Conservation (phyloP, 495 filamentous ascomycete genomes). For the Hypoxylon fuscum region DNA sequence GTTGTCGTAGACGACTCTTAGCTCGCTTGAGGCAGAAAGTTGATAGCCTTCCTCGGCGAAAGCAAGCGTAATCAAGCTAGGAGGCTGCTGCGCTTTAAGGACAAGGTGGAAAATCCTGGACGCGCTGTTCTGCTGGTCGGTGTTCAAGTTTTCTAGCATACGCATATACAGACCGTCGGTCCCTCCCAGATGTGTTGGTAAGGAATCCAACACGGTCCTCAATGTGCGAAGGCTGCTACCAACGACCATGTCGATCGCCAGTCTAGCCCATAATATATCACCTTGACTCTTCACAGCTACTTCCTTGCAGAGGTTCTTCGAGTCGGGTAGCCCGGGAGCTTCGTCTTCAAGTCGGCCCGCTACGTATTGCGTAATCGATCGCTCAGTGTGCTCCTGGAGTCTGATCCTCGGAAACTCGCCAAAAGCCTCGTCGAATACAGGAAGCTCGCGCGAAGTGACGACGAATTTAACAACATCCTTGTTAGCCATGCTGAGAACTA, state of each 20-base stretch:
- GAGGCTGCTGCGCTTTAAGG: slow-evolving; percentile 43
- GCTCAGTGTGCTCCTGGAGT: slow-evolving; percentile 43
- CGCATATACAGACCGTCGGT: slow-evolving; percentile 46
- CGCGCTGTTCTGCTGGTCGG: slow-evolving; percentile 35
- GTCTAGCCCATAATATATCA: slow-evolving; percentile 45
- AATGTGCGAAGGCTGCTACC: slow-evolving; percentile 40
- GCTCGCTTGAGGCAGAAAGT: slow-evolving; percentile 28
- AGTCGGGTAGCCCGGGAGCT: slow-evolving; percentile 40
- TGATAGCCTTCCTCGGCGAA: slow-evolving; percentile 41
- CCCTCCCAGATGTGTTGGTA: slow-evolving; percentile 42
- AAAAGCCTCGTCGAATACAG: slow-evolving; percentile 42
- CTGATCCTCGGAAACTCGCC: slow-evolving; percentile 32
- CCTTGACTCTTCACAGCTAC: slow-evolving; percentile 42
- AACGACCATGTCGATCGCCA: slow-evolving; percentile 46
- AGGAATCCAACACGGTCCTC: slow-evolving; percentile 36
- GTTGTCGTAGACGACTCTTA: slow-evolving; percentile 31
- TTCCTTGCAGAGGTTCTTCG: slow-evolving; percentile 41
- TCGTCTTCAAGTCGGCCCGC: slow-evolving; percentile 44
- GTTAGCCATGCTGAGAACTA: slow-evolving; percentile 38
- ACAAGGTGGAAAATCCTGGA: slow-evolving; percentile 44
- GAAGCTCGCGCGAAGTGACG: slow-evolving; percentile 41
- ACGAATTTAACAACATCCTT: slow-evolving; percentile 41
- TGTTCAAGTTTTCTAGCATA: slow-evolving; percentile 42
- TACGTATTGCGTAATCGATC: slow-evolving; percentile 44
- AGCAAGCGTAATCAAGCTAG: slow-evolving; percentile 41